These are phyloP conservation scores for Metschnikowia noctiluminum DNA, from an alignment of 805 yeast genomes.

Conservation along the genomic window DNA sequence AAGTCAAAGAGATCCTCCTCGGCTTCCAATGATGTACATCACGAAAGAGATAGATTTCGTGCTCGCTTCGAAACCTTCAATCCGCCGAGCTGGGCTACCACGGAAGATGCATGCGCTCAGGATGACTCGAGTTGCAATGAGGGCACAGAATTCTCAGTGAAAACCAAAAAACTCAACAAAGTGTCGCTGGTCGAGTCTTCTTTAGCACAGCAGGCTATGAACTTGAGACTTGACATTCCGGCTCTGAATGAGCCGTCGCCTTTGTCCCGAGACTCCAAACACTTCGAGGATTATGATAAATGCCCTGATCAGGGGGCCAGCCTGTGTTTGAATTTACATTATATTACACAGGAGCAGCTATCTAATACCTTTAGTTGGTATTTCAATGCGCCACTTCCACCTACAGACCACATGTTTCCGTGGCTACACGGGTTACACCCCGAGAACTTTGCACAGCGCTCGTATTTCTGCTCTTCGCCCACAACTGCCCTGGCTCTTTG, in stretches of 20 bases:
- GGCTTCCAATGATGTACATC: slow-evolving; percentile 35
- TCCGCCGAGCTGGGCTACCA: slow-evolving; percentile 7
- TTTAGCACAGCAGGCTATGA: slow-evolving; percentile 2
- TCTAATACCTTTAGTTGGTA: slow-evolving; percentile 33
- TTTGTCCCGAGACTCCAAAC: slow-evolving; percentile 16
- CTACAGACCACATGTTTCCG: slow-evolving; percentile 71
- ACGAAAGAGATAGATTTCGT: slow-evolving; percentile 41
- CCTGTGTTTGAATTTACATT: slow-evolving; percentile 3
- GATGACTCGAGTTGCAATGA: slow-evolving; percentile 25
- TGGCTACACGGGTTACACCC: slow-evolving; percentile 83
- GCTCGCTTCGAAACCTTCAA: slow-evolving; percentile 38
- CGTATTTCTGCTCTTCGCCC: slow-evolving; percentile 33
- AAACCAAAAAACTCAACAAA: slow-evolving; percentile 35
- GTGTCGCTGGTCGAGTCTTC: slow-evolving; percentile 4
- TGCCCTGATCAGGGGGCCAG: neutral
- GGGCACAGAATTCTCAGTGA: slow-evolving; percentile 34
- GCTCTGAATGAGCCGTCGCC: slow-evolving; percentile 17
- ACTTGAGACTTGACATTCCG: slow-evolving; percentile 6
- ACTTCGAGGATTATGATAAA: slow-evolving; percentile 8
- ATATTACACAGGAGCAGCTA: slow-evolving; percentile 6
- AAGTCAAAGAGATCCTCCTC: slow-evolving; percentile 36
- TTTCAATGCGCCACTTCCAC: slow-evolving; percentile 48
- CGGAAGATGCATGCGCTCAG: slow-evolving; percentile 3
- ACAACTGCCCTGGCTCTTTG: neutral
- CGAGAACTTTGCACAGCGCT: slow-evolving; percentile 51